Base-by-base conservation (phyloP, 495 filamentous ascomycete genomes). In the Aspergillus bertholletiae region DNA sequence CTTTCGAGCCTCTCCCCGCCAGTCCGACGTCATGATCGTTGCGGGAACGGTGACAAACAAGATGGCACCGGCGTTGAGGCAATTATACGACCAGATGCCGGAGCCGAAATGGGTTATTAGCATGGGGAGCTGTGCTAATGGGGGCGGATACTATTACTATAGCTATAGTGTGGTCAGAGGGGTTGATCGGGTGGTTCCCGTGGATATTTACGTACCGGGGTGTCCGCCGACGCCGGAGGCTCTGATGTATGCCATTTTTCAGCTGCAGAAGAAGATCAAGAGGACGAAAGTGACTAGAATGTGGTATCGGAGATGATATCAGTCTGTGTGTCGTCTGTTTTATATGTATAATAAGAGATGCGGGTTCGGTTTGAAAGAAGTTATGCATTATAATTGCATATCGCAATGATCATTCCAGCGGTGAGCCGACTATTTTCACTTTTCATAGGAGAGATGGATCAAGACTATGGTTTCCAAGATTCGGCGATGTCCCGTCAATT, bases 11-110 rank as follows among this genome's bases (percentile, higher is more conserved):
- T 96, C 90, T 21, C 92, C 92, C 2, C 89, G 92, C 23, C 92
- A 97, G 75, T 94, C 89, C 48, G 92, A 97, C 75, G 90, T 97
- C 57, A 97, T 97, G 92, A 97, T 97, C 67, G 92, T 97, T 11
- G 92, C 92, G 23, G 92, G 92, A 35, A 97, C 92, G 1, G 78
- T 97, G 59, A 97, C 92, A 35, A 97, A 97, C 77, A 97, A 97
- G 81, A 97, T 97, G 92, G 92, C 92, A 8, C 92, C 92, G 27
- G 92, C 92, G 37, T 80, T 97, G 67, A 80, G 92, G 61, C 92
- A 96, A 73, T 92, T 97, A 26, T 97, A 97, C 69, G 92, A 97
- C 74, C 92, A 97, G 76, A 97, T 97, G 92, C 92, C 92, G 37
- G 92, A 97, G 23, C 92, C 92, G 28, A 83, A 92, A 52, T 97